These are phyloP conservation scores for Blastomyces parvus DNA, from an alignment of 2,329 filamentous ascomycete species.

Conservation along the genomic window DNA sequence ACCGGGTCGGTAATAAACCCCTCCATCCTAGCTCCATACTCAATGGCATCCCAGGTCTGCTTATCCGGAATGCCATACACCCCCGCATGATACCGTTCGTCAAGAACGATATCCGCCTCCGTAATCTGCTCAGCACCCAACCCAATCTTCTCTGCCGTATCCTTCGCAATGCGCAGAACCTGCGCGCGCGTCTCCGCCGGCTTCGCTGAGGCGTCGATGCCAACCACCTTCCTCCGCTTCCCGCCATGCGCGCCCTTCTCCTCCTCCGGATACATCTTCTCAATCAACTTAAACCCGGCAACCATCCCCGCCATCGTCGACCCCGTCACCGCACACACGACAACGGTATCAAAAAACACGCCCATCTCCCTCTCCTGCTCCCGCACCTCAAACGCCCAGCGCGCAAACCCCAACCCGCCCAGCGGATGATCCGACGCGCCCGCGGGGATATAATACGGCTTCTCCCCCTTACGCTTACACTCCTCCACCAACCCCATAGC, in stretches of 20 bases:
- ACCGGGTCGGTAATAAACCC: conserved; percentile 67
- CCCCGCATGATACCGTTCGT: conserved; percentile 57
- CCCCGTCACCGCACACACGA: conserved; percentile 63
- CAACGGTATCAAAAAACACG: conserved; percentile 56
- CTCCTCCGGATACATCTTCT: conserved; percentile 36
- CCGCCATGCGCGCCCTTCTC: conserved; percentile 15
- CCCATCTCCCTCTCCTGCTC: conserved; percentile 53
- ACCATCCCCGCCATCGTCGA: conserved; percentile 63
- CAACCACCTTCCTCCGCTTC: conserved; percentile 48
- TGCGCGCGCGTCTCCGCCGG: conserved; percentile 54
- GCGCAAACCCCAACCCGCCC: conserved; percentile 59
- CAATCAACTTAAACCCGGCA: conserved; percentile 58
- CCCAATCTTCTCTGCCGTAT: conserved; percentile 55
- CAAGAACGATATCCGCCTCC: conserved; percentile 52
- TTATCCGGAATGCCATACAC: conserved; percentile 59
- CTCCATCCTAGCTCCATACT: conserved; percentile 58
- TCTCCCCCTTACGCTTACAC: conserved; percentile 44
- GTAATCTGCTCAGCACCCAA: conserved; percentile 51
- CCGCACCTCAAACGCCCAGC: conserved; percentile 60
- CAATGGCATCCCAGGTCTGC: conserved; percentile 58
- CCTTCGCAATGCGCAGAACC: conserved; percentile 56
- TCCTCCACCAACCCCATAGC: conserved; percentile 47
- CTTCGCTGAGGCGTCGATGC: conserved; percentile 56
- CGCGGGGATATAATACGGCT: conserved; percentile 63
- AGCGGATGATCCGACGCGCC: conserved; percentile 62